Evolutionary conservation across 805 yeast genomes (phyloP), one percentile per base, ranked within the genome.

Genomic region (Hanseniaspora lachancei): DNA sequence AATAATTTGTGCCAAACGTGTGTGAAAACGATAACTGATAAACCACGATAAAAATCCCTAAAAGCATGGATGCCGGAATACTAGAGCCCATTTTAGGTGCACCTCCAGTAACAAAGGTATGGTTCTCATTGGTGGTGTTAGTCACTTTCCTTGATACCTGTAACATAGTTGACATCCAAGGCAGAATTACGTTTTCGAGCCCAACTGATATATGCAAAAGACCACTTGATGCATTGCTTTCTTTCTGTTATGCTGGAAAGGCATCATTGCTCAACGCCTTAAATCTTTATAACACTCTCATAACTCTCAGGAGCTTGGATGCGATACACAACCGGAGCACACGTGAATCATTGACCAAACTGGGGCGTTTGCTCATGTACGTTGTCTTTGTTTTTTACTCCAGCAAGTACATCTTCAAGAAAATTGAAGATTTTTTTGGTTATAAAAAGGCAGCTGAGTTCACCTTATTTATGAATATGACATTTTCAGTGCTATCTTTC

Each of bases 91-190:
- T 52, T 9, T 13, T 44, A 13, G 55, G 34, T 12, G 49, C 49
- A 27, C 55, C 55, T 7, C 55, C 55, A 20, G 55, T 52, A 4
- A 52, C 55, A 27, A 52, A 46, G 18, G 36, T 23, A 27, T 52
- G 55, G 55, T 36, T 52, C 12, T 44, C 55, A 18, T 13, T 41
- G 13, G 55, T 44, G 15, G 8, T 43, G 8, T 16, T 29, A 2
- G 24, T 36, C 2, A 16, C 55, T 7, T 7, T 38, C 8, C 29
- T 43, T 6, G n/a, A 38, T n/a, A 24, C 35, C 24, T 24, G 43
- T 9, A 23, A 43, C 15, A 34, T 42, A 15, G 21, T 51, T 12
- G 36, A 51, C 36, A 21, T 51, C 6, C 18, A 41, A 12, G 9
- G 9, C 16, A 51, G 20, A 47, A n/a, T 8, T n/a, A 24, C 29